Evolutionary conservation across 208 protist genomes (phyloP).

Genomic region (Leishmania turanica): DNA sequence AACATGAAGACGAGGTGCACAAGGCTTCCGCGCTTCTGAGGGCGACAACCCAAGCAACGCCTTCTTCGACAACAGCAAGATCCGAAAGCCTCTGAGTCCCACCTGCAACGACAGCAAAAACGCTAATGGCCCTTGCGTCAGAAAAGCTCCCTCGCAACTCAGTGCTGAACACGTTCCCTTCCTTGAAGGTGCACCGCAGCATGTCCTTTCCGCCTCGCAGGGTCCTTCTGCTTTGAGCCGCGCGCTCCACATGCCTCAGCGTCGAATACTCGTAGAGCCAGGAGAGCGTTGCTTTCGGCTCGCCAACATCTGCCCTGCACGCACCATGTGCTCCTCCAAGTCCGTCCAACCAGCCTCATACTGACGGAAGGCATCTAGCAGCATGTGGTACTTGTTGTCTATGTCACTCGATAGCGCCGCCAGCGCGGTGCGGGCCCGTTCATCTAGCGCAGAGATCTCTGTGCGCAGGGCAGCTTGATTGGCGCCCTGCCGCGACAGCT

Average conservation of each 20-base stretch:
- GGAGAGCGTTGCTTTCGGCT: slow-evolving; percentile 33
- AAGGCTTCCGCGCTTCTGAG: not conserved
- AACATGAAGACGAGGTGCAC: not conserved
- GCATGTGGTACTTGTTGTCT: slow-evolving; percentile 63
- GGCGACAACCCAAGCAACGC: not conserved
- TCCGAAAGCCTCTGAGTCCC: not conserved
- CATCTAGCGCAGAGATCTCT: slow-evolving; percentile 48
- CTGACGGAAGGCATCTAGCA: slow-evolving; percentile 63
- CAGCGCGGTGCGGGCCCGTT: slow-evolving; percentile 41
- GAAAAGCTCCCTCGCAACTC: not conserved
- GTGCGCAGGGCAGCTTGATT: slow-evolving; percentile 42
- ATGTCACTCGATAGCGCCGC: slow-evolving; percentile 52
- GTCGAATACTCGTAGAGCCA: slow-evolving; percentile 11
- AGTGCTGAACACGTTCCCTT: not conserved
- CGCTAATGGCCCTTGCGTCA: not conserved
- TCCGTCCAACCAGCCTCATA: slow-evolving; percentile 67
- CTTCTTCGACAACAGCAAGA: not conserved
- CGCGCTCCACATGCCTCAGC: not conserved
- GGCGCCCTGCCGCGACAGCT: slow-evolving; percentile 52
- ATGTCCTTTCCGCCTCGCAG: not conserved
- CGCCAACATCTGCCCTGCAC: slow-evolving; percentile 73
- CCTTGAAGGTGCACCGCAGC: not conserved
- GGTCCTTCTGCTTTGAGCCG: not conserved
- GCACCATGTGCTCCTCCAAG: slow-evolving; percentile 79
- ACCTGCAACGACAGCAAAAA: not conserved